phyloP scores from a whole-genome alignment of 1,139 yeast genomes.

The Debaryomyces subglobosus region DNA sequence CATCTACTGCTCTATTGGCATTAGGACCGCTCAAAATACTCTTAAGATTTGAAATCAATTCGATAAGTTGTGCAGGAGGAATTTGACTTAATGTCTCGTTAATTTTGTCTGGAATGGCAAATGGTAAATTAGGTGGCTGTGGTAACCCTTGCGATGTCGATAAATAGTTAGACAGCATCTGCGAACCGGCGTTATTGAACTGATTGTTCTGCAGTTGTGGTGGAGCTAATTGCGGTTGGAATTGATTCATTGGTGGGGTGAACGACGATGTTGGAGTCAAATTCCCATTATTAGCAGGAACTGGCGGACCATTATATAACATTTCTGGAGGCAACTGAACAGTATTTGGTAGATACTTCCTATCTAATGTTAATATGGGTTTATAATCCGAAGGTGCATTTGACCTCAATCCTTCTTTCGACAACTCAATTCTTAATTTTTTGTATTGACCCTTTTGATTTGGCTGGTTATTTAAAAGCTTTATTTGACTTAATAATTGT shows the following conservation, averaged over 20 bases:
- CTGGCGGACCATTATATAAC: slow-evolving; percentile 23
- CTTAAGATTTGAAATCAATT: slow-evolving; percentile 66
- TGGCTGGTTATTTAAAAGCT: slow-evolving; percentile 31
- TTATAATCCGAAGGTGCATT: slow-evolving; percentile 36
- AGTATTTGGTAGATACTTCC: slow-evolving; percentile 52
- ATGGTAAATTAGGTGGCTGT: slow-evolving; percentile 44
- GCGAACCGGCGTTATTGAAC: background rate
- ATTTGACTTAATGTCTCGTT: slow-evolving; percentile 59
- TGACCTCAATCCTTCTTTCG: slow-evolving; percentile 60
- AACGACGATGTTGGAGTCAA: slow-evolving; percentile 5
- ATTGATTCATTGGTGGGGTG: slow-evolving; percentile 6
- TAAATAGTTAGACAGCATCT: slow-evolving; percentile 17
- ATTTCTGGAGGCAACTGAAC: slow-evolving; percentile 59
- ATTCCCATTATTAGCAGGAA: slow-evolving; percentile 8
- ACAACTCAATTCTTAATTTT: slow-evolving; percentile 56
- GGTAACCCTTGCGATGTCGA: slow-evolving; percentile 58
- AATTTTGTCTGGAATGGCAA: slow-evolving; percentile 53
- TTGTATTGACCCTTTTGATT: slow-evolving; percentile 39
- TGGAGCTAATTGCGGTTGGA: slow-evolving; percentile 10
- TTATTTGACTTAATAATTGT: slow-evolving; percentile 43
- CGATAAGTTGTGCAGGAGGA: slow-evolving; percentile 71
- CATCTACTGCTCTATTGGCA: slow-evolving; percentile 51
- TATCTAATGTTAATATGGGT: slow-evolving; percentile 43
- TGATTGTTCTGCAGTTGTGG: slow-evolving; percentile 11
- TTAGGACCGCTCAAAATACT: slow-evolving; percentile 52